These are phyloP conservation scores for Soucietia sequanensis DNA, from an alignment of 805 yeast genomes.

Conservation along the genomic window DNA sequence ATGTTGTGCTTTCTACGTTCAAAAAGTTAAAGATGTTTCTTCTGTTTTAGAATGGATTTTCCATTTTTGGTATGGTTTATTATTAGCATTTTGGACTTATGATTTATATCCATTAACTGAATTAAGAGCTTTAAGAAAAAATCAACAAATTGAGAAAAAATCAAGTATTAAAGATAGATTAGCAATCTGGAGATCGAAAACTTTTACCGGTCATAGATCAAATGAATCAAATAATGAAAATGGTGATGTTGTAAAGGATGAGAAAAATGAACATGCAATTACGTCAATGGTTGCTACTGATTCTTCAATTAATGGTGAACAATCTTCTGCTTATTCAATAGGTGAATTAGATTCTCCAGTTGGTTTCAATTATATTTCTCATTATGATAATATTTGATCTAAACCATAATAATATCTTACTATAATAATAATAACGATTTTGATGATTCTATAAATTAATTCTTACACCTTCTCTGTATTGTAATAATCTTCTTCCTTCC, in stretches of 20 bases:
- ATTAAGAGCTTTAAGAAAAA: constrained; percentile 10
- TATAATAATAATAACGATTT: too few relatives aligned
- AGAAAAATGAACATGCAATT: neutral
- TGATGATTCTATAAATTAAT: too few relatives aligned
- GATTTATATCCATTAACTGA: constrained; percentile 29
- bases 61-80: constrained; percentile 26
- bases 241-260: too few relatives aligned
- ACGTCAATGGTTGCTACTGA: neutral
- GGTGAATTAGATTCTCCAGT: constrained; percentile 1
- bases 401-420: too few relatives aligned
- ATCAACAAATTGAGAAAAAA: neutral
- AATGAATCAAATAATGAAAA: neutral
- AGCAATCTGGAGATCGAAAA: constrained; percentile 7
- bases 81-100: constrained; percentile 27
- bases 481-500: too few relatives aligned
- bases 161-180: constrained; percentile 5
- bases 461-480: too few relatives aligned
- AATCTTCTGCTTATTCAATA: neutral
- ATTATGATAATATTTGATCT: neutral
- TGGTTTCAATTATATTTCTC: constrained; percentile 1
- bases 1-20: constrained; percentile 21
- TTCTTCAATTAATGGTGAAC: neutral
- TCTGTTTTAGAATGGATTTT: constrained; percentile 24
- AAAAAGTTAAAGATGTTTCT: constrained; percentile 13
- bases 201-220: neutral